Percentiles rank a stretch among this genome's conserved stretches.
These are phyloP conservation scores for Gaultheria prostrata DNA, from an alignment of 148 eudicot genomes.

Conservation along the genomic window DNA sequence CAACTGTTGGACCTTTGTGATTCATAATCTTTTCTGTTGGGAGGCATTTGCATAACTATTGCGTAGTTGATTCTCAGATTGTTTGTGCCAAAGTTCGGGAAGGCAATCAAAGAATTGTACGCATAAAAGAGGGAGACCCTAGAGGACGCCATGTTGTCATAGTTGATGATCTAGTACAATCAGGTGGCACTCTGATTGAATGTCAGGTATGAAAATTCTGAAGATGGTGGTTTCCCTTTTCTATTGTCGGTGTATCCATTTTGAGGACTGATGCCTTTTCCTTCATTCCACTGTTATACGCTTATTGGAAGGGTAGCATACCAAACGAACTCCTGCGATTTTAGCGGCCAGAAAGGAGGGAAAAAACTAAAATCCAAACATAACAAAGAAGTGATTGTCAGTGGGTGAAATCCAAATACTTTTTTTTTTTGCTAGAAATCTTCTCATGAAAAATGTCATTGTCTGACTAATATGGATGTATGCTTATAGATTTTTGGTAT, in stretches of 20 bases:
- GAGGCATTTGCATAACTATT: constrained; percentile 11
- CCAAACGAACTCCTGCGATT: background rate
- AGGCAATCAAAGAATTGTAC: constrained; percentile 88
- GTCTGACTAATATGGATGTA: background rate
- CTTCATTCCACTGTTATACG: background rate
- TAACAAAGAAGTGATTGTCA: background rate
- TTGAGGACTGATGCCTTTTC: background rate
- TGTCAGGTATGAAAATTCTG: constrained; percentile 64
- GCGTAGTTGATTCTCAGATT: constrained; percentile 39
- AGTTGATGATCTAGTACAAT: constrained; percentile 97
- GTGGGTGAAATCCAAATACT: background rate
- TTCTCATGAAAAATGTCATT: background rate
- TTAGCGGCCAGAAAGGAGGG: background rate
- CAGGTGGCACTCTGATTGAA: constrained; percentile 92
- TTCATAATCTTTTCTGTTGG: background rate
- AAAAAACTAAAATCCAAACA: background rate
- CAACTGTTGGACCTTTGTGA: background rate
- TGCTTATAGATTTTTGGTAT: constrained; percentile 7
- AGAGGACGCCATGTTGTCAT: constrained; percentile 96
- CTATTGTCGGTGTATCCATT: background rate
- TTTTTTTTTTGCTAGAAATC: background rate
- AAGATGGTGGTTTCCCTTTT: background rate
- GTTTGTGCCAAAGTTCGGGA: constrained; percentile 97
- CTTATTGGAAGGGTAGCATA: background rate
- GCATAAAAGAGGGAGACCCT: constrained; percentile 96